A percentile compares a stretch with the other conserved stretches of the same genome.
These are phyloP conservation scores for Cyclocybe aegerita DNA, from an alignment of 768 basidiomycete species.

Conservation along the genomic window DNA sequence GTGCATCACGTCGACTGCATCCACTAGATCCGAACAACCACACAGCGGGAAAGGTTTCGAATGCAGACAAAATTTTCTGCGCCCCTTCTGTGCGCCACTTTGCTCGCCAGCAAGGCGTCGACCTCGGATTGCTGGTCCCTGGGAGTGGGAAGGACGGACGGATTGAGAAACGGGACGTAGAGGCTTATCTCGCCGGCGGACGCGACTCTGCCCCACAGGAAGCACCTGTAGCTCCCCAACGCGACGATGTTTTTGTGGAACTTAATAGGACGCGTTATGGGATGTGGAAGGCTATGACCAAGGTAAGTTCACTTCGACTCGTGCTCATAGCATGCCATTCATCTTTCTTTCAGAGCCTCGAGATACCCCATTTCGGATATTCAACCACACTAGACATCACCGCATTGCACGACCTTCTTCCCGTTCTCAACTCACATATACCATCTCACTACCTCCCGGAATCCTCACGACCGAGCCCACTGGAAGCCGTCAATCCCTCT, in stretches of 20 bases:
- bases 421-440: slow-evolving; percentile 66
- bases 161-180: slow-evolving; percentile 73
- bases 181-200: slow-evolving; percentile 48
- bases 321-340: background rate
- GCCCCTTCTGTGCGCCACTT: slow-evolving; percentile 79
- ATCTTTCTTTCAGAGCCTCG: slow-evolving; percentile 57
- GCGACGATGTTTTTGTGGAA: slow-evolving; percentile 59
- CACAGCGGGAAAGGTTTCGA: slow-evolving; percentile 3
- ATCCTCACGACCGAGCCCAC: slow-evolving; percentile 14
- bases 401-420: slow-evolving; percentile 59
- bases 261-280: slow-evolving; percentile 74
- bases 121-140: slow-evolving; percentile 53
- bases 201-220: slow-evolving; percentile 10
- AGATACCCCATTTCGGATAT: slow-evolving; percentile 87
- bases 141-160: slow-evolving; percentile 77
- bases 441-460: slow-evolving; percentile 50
- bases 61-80: slow-evolving; percentile 50
- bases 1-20: slow-evolving; percentile 33
- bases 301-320: slow-evolving; percentile 40
- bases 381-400: slow-evolving; percentile 78
- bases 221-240: slow-evolving; percentile 9
- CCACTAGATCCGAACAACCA: slow-evolving; percentile 63
- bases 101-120: slow-evolving; percentile 64
- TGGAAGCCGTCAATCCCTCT: slow-evolving; percentile 36
- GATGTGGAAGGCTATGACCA: slow-evolving; percentile 91